Evolutionary conservation across 2,329 filamentous ascomycete genomes (phyloP).

Genomic region (Alternaria ventricosa): DNA sequence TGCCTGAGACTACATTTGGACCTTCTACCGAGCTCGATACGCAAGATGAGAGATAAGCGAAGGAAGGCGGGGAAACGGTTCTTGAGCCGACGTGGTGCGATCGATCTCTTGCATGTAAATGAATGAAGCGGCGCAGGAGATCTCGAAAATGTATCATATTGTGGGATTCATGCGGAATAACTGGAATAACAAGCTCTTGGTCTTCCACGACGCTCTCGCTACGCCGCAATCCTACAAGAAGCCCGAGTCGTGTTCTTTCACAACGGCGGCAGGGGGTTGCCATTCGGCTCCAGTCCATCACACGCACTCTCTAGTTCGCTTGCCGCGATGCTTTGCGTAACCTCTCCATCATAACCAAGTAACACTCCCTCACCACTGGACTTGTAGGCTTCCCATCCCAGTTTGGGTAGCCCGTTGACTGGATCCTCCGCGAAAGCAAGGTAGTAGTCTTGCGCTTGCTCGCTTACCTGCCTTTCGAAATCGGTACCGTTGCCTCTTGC

Average conservation of each 20-base stretch:
- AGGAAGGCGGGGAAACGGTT: neutral
- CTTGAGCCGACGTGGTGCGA: neutral
- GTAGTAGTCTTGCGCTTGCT: conserved; percentile 48
- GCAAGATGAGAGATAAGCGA: neutral
- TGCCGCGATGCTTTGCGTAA: conserved; percentile 25
- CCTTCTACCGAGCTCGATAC: neutral
- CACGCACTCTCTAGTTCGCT: conserved; percentile 29
- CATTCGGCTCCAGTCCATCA: conserved; percentile 10
- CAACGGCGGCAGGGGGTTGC: conserved; percentile 6
- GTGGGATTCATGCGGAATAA: neutral
- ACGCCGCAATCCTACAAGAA: neutral
- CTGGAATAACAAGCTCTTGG: no score
- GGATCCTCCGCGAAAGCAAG: conserved; percentile 47
- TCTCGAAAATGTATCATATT: neutral
- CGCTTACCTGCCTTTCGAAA: conserved; percentile 41
- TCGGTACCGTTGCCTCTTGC: conserved; percentile 31
- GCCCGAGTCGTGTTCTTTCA: neutral
- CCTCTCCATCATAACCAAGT: conserved; percentile 25
- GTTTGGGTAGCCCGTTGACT: conserved; percentile 30
- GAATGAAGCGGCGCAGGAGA: neutral
- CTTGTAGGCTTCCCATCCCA: conserved; percentile 45
- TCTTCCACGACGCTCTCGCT: neutral
- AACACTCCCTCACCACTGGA: conserved; percentile 30
- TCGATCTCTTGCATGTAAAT: neutral
- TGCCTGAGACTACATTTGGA: neutral